Evolutionary conservation across 2,329 filamentous ascomycete genomes (phyloP).

Genomic region (Diaporthe nobilis): DNA sequence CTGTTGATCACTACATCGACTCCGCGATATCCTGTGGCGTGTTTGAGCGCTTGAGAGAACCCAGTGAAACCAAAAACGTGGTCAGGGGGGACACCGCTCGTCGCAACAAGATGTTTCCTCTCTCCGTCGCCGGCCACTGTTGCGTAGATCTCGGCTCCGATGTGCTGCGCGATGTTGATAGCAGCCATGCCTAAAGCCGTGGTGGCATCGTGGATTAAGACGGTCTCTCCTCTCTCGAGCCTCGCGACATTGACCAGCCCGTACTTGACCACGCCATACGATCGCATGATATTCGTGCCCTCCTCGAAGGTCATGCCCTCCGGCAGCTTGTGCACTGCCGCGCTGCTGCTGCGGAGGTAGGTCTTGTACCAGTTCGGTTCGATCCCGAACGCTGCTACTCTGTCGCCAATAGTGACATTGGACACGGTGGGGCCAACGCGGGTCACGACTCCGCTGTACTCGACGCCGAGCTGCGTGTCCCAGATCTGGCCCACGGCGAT

Average conservation of each 20-base stretch:
- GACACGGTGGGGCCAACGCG: slow-evolving; percentile 39
- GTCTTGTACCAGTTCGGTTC: slow-evolving; percentile 15
- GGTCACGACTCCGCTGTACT: slow-evolving; percentile 27
- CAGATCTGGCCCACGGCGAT: slow-evolving; percentile 25
- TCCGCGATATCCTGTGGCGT: slow-evolving; percentile 48
- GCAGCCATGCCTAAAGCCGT: slow-evolving; percentile 30
- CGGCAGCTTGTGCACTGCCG: slow-evolving; percentile 29
- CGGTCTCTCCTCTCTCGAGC: slow-evolving; percentile 10
- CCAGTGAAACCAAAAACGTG: slow-evolving; percentile 49
- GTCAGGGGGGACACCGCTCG: neutral
- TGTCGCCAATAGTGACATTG: slow-evolving; percentile 23
- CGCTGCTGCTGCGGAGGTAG: neutral
- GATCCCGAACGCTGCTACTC: slow-evolving; percentile 22
- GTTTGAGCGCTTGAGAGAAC: slow-evolving; percentile 50
- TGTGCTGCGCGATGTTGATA: slow-evolving; percentile 11
- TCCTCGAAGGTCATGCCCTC: slow-evolving; percentile 31
- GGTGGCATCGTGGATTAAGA: slow-evolving; percentile 34
- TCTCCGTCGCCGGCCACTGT: slow-evolving; percentile 21
- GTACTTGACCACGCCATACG: slow-evolving; percentile 22
- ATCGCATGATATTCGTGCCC: slow-evolving; percentile 19
- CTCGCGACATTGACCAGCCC: slow-evolving; percentile 17
- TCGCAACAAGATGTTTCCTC: neutral
- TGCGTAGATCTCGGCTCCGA: slow-evolving; percentile 32
- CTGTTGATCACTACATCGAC: slow-evolving; percentile 44
- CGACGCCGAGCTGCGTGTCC: slow-evolving; percentile 22